Conservation (phyloP, 2,329 filamentous ascomycete genomes). For the Aspergillus udagawae region DNA sequence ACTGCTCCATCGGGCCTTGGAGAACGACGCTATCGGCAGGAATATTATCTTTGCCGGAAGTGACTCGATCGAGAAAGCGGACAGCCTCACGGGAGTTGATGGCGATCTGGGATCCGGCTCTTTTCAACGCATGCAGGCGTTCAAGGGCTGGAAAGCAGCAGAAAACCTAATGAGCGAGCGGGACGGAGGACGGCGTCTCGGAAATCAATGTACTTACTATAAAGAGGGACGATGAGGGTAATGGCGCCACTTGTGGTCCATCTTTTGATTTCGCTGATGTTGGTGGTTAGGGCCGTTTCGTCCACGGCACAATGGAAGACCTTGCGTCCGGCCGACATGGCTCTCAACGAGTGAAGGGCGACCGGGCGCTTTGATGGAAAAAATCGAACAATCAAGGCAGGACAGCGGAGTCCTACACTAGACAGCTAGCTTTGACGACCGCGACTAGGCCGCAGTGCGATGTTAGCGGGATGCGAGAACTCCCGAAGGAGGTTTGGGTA, state of each 20-base stretch:
- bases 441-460: slow-evolving; percentile 22
- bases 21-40: slow-evolving; percentile 42
- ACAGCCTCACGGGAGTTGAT: slow-evolving; percentile 50
- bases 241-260: slow-evolving; percentile 49
- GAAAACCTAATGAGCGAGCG: slow-evolving; percentile 10
- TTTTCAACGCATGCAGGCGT: slow-evolving; percentile 44
- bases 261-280: slow-evolving; percentile 51
- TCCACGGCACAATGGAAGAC: slow-evolving; percentile 52
- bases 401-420: slow-evolving; percentile 25
- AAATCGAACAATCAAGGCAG: slow-evolving; percentile 10
- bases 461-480: slow-evolving; percentile 20
- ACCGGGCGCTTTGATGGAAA: slow-evolving; percentile 15
- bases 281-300: slow-evolving; percentile 49
- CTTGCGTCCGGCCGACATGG: slow-evolving; percentile 42
- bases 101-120: slow-evolving; percentile 43
- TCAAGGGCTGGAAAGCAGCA: slow-evolving; percentile 38
- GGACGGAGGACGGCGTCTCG: slow-evolving; percentile 1
- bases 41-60: slow-evolving; percentile 44
- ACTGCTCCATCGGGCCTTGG: slow-evolving; percentile 49
- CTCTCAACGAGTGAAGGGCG: slow-evolving; percentile 20
- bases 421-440: slow-evolving; percentile 27
- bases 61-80: slow-evolving; percentile 49
- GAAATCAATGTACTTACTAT: slow-evolving; percentile 38
- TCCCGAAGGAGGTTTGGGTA: slow-evolving; percentile 26
- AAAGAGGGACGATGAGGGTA: slow-evolving; percentile 49